These are phyloP conservation scores for Austroboletus eburneus DNA, from an alignment of 768 basidiomycete species.

Conservation along the genomic window DNA sequence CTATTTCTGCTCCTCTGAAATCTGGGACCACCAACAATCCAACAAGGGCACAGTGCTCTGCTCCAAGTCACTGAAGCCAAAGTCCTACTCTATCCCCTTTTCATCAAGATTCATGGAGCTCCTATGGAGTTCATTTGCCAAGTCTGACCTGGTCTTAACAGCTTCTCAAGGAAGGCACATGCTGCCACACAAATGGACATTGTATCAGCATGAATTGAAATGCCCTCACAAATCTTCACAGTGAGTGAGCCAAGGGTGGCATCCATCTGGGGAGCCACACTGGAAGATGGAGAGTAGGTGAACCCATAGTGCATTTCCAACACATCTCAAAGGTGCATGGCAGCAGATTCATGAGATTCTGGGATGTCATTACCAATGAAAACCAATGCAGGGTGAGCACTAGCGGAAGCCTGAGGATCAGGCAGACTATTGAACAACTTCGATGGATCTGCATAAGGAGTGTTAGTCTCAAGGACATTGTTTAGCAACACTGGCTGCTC, in stretches of 20 bases:
- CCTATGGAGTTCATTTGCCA: too few species aligned
- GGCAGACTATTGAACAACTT: background rate
- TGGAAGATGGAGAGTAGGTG: background rate
- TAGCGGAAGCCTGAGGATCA: background rate
- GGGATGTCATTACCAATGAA: background rate
- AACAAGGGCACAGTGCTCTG: too few species aligned
- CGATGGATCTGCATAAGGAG: background rate
- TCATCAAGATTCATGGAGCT: too few species aligned
- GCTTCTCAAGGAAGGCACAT: background rate
- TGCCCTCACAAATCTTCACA: background rate
- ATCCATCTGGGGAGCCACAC: background rate
- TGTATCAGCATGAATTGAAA: too few species aligned
- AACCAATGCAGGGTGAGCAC: background rate
- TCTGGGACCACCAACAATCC: too few species aligned
- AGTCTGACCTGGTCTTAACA: too few species aligned
- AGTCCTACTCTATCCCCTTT: too few species aligned
- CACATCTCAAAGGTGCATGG: background rate
- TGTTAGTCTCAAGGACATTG: too few species aligned
- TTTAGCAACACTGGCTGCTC: too few species aligned
- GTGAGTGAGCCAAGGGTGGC: background rate
- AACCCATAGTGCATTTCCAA: background rate
- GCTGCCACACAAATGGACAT: too few species aligned
- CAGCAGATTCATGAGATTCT: background rate
- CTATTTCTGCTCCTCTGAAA: too few species aligned
- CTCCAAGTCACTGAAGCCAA: too few species aligned